Evolutionary conservation across 2,329 filamentous ascomycete genomes (phyloP).

Genomic region (Penicillium sp.): DNA sequence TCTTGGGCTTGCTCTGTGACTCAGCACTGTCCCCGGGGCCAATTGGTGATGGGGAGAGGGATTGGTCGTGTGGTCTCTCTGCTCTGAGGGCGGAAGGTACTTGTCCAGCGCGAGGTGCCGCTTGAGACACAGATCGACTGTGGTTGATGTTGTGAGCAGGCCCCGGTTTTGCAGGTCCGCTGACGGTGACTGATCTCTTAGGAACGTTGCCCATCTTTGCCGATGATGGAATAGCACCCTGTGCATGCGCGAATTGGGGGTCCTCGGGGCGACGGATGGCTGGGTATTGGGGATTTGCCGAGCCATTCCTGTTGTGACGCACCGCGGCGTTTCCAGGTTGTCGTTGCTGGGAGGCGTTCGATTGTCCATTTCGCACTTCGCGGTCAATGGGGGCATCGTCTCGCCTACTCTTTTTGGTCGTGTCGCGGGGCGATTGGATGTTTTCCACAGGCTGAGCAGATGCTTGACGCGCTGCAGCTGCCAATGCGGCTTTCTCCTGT

Average conservation of each 20-base stretch:
- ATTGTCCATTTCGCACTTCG: background rate
- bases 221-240: constrained; percentile 9
- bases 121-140: constrained; percentile 19
- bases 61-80: constrained; percentile 15
- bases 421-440: constrained; percentile 1
- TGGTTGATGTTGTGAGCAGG: constrained; percentile 3
- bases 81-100: constrained; percentile 1
- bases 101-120: constrained; percentile 5
- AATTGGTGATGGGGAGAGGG: constrained; percentile 15
- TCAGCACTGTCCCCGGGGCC: constrained; percentile 21
- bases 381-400: constrained; percentile 2
- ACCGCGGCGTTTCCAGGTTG: constrained; percentile 13
- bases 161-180: constrained; percentile 16
- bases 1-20: constrained; percentile 35
- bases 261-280: constrained; percentile 18
- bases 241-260: constrained; percentile 22
- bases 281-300: constrained; percentile 24
- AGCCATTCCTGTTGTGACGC: constrained; percentile 18
- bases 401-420: constrained; percentile 2
- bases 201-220: constrained; percentile 24
- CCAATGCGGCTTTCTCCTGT: constrained; percentile 17
- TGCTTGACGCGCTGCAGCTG: constrained; percentile 2
- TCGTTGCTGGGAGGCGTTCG: constrained; percentile 6
- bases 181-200: constrained; percentile 29
- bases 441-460: constrained; percentile 9